phyloP scores from a whole-genome alignment of 1,284 basidiomycete genomes.

The Rhodotorula sp. region DNA sequence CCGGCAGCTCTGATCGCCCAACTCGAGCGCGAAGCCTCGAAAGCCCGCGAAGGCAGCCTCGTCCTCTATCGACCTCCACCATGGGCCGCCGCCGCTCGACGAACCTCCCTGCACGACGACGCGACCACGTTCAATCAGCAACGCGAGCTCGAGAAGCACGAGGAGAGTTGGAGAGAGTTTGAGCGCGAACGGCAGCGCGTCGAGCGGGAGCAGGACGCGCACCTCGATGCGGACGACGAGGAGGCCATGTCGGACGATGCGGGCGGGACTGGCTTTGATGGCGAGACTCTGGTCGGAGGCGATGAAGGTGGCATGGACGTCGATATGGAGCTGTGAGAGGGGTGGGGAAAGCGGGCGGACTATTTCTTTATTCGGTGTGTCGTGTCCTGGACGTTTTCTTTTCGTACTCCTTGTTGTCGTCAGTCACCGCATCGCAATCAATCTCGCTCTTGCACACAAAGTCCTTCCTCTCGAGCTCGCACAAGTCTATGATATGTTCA shows the following conservation, averaged over 20 bases:
- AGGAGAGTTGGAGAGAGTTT: conserved; percentile 6
- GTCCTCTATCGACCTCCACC: conserved; percentile 18
- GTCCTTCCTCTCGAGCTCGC: too few relatives aligned
- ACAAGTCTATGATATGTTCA: too few relatives aligned
- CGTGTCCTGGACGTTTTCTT: too few relatives aligned
- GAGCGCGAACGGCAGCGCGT: conserved; percentile 2
- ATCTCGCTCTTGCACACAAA: background rate
- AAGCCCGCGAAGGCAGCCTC: background rate
- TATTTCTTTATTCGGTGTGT: background rate
- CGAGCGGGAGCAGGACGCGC: background rate
- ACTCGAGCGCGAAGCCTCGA: background rate
- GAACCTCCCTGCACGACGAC: too few relatives aligned
- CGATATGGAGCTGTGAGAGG: conserved; percentile 8
- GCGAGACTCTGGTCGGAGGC: background rate
- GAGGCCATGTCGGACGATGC: background rate
- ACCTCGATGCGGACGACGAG: background rate
- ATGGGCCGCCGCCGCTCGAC: background rate
- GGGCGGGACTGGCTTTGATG: background rate
- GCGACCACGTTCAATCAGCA: background rate
- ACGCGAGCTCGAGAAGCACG: background rate
- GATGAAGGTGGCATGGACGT: background rate
- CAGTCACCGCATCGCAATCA: background rate
- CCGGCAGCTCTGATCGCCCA: background rate
- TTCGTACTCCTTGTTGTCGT: background rate
- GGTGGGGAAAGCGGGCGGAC: background rate